Conservation (phyloP, 2,329 filamentous ascomycete genomes). For the Incumbomyces delicatus region DNA sequence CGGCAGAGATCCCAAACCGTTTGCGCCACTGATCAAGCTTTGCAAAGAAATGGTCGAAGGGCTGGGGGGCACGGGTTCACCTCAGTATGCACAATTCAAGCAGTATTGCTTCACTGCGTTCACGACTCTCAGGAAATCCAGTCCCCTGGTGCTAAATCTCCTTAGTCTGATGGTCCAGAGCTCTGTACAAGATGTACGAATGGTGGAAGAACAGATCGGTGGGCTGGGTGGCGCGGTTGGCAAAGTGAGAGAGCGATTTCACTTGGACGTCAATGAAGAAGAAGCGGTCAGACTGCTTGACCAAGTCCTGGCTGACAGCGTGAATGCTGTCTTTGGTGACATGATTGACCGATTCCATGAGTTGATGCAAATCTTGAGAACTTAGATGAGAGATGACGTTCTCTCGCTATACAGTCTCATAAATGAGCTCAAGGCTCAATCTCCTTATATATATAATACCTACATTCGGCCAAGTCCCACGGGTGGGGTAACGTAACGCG, state of each 20-base stretch:
- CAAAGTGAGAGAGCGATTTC: slow-evolving; percentile 91
- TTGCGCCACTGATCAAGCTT: slow-evolving; percentile 93
- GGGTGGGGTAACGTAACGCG: no score
- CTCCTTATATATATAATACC: no score
- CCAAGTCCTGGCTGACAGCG: slow-evolving; percentile 78
- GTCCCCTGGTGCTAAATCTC: slow-evolving; percentile 83
- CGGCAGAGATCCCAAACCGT: slow-evolving; percentile 91
- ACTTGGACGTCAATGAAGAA: slow-evolving; percentile 82
- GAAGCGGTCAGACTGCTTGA: slow-evolving; percentile 85
- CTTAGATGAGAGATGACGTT: slow-evolving; percentile 30
- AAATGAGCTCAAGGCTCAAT: no score
- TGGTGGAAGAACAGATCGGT: slow-evolving; percentile 69
- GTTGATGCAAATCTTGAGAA: slow-evolving; percentile 81
- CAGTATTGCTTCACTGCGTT: slow-evolving; percentile 95
- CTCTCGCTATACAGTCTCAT: no score
- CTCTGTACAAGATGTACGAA: slow-evolving; percentile 87
- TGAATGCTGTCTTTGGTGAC: slow-evolving; percentile 81
- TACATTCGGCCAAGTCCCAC: no score
- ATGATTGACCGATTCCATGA: slow-evolving; percentile 93
- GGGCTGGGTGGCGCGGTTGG: slow-evolving; percentile 52
- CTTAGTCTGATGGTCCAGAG: slow-evolving; percentile 97
- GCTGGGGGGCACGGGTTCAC: slow-evolving; percentile 76
- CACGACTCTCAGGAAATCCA: slow-evolving; percentile 78
- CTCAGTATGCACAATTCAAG: slow-evolving; percentile 81
- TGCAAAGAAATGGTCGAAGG: slow-evolving; percentile 98